Conservation (phyloP, 2,329 filamentous ascomycete genomes). For the Tolypocladium inflatum region DNA sequence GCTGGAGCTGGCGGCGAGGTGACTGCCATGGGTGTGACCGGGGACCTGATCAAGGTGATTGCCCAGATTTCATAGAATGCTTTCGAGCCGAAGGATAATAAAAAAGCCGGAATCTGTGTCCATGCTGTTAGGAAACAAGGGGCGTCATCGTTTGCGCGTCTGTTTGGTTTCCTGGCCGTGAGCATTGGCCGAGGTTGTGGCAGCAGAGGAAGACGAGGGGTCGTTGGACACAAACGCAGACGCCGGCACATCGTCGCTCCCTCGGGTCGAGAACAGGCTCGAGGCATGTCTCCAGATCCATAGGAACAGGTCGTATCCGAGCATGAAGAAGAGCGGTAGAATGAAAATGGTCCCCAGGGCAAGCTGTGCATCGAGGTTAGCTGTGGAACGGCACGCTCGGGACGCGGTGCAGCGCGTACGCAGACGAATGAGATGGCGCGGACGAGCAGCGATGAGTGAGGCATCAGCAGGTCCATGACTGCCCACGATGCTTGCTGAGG, state of each 20-base stretch:
- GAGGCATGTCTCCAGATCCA: conserved; percentile 40
- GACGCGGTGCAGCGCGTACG: conserved; percentile 16
- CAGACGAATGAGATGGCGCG: conserved; percentile 27
- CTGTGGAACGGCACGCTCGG: neutral
- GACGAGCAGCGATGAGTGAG: conserved; percentile 21
- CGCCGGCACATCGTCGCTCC: neutral
- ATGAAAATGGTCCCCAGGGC: conserved; percentile 35
- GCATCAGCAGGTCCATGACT: conserved; percentile 14
- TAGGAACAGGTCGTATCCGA: conserved; percentile 40
- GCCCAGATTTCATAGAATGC: conserved; percentile 48
- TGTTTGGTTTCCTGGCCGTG: conserved; percentile 1
- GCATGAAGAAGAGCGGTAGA: conserved; percentile 35
- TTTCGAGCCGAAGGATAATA: conserved; percentile 8
- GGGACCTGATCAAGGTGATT: conserved; percentile 83
- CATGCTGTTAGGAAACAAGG: neutral
- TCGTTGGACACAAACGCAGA: neutral
- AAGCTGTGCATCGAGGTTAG: conserved; percentile 20
- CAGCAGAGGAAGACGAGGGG: neutral
- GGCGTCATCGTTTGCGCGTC: conserved; percentile 3
- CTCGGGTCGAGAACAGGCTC: conserved; percentile 6
- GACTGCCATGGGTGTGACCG: conserved; percentile 96
- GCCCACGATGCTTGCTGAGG: conserved; percentile 13
- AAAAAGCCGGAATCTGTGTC: conserved; percentile 3
- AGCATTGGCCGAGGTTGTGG: neutral
- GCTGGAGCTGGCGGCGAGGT: conserved; percentile 91